phyloP scores from a whole-genome alignment of 2,329 filamentous ascomycete genomes.

The Paecilomyces fulvus region DNA sequence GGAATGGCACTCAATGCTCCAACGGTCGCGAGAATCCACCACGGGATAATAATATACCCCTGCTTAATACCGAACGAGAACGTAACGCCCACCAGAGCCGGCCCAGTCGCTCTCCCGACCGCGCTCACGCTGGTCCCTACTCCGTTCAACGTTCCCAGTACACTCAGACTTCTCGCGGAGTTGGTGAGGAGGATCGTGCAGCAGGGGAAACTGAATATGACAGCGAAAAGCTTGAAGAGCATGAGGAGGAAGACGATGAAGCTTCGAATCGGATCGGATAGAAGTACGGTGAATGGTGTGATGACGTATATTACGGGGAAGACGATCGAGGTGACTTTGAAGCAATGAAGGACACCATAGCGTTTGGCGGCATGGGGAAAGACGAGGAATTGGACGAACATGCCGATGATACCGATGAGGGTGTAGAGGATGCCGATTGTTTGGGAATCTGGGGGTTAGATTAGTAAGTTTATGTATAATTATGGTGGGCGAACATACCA shows the following conservation, averaged over 20 bases:
- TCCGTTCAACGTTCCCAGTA: constrained; percentile 85
- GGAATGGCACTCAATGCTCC: constrained; percentile 60
- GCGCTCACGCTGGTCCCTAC: constrained; percentile 77
- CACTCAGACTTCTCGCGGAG: constrained; percentile 62
- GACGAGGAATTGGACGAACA: constrained; percentile 74
- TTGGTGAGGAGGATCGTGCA: constrained; percentile 87
- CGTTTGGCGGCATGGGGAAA: constrained; percentile 68
- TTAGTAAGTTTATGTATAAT: neutral
- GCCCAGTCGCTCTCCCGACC: constrained; percentile 69
- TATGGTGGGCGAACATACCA: constrained; percentile 19
- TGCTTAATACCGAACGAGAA: constrained; percentile 69
- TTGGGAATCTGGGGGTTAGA: constrained; percentile 47
- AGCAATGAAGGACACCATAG: constrained; percentile 67
- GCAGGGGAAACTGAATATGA: constrained; percentile 83
- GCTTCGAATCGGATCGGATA: constrained; percentile 47
- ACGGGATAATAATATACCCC: constrained; percentile 71
- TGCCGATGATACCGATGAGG: constrained; percentile 68
- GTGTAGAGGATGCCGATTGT: constrained; percentile 82
- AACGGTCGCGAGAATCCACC: constrained; percentile 65
- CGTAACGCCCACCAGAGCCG: constrained; percentile 60
- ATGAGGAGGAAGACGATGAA: constrained; percentile 57
- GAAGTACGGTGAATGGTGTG: constrained; percentile 71
- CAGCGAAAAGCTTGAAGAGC: constrained; percentile 62
- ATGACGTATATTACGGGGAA: constrained; percentile 71
- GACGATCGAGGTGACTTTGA: constrained; percentile 55